Evolutionary conservation across 805 yeast species (phyloP), one percentile per base, ranked within the genome.

Genomic region (Diddensiella transvaalensis): DNA sequence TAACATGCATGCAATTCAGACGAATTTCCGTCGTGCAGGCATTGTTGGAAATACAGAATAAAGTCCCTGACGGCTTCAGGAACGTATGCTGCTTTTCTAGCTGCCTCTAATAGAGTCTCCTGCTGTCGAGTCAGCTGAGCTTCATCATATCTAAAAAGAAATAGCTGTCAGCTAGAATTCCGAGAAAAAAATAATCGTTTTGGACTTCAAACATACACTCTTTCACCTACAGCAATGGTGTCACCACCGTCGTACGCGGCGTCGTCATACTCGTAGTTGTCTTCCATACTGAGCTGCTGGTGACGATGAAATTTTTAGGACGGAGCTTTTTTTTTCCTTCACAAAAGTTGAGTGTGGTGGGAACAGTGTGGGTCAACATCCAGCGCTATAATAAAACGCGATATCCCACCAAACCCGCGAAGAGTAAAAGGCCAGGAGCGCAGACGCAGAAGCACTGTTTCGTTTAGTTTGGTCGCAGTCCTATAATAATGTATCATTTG

Each of bases 401-500:
- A n/a, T n/a, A n/a, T 10, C 32, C 13, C 32, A 29, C 32, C 13
- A 13, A 13, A 29, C 10, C 32, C 10, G 10, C 32, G 13, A 13
- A 29, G 13, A 29, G 11, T 29, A 10, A 11, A 36, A 17, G 39
- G 15, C 39, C 15, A 8, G 39, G 15, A 13, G 15, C 39, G 17
- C 10, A 17, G 17, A 36, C 18, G 15, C 18, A n/a, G n/a, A n/a
- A n/a, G n/a, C n/a, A n/a, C n/a, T n/a, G n/a, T n/a, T n/a, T n/a
- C n/a, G n/a, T n/a, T n/a, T n/a, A n/a, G n/a, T n/a, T n/a, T n/a
- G n/a, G n/a, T n/a, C n/a, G n/a, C n/a, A n/a, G n/a, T n/a, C n/a
- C n/a, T n/a, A n/a, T 13, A 11, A 47, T 23, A 18, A 84, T 85
- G 91, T 84, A 82, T 63, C 91, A 84, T 63, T 69, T 84, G 36